These are phyloP conservation scores for Nectriaceae sp. DNA, from an alignment of 2,329 filamentous ascomycete genomes.

Conservation along the genomic window DNA sequence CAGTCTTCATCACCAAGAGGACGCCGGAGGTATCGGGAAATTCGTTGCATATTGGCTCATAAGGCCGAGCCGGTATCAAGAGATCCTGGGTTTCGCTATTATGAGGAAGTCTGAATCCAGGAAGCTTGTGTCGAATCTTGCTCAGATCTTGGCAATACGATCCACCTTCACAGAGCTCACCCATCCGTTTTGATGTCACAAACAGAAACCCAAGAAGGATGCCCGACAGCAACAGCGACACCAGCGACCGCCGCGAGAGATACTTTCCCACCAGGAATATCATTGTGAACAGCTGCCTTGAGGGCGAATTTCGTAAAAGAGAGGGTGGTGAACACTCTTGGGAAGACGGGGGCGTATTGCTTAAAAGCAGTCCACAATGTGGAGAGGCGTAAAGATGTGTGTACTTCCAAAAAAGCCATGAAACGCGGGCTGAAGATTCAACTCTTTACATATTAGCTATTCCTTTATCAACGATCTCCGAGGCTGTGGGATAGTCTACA, in stretches of 20 bases:
- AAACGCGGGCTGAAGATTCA: no score
- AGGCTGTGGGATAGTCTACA: no score
- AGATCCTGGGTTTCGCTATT: neutral
- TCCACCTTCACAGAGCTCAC: neutral
- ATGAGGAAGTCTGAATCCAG: neutral
- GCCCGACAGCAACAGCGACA: neutral
- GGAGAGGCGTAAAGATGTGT: no score
- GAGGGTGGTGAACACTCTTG: no score
- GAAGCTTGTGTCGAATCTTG: neutral
- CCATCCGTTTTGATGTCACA: neutral
- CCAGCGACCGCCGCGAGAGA: neutral
- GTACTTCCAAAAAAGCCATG: no score
- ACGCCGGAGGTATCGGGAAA: slow-evolving; percentile 49
- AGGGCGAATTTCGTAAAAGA: no score
- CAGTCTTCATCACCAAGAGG: slow-evolving; percentile 58
- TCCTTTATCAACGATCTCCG: no score
- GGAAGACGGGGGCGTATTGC: no score
- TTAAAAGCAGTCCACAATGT: no score
- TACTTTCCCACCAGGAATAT: neutral
- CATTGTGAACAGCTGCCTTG: neutral
- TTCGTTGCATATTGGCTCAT: slow-evolving; percentile 35
- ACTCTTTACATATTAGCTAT: no score
- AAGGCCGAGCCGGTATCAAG: neutral
- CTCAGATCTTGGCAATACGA: neutral
- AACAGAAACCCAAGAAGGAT: neutral